These are phyloP conservation scores for Gamsiella multidivaricata DNA, from an alignment of 192 early-diverging fungal genomes.

Conservation along the genomic window DNA sequence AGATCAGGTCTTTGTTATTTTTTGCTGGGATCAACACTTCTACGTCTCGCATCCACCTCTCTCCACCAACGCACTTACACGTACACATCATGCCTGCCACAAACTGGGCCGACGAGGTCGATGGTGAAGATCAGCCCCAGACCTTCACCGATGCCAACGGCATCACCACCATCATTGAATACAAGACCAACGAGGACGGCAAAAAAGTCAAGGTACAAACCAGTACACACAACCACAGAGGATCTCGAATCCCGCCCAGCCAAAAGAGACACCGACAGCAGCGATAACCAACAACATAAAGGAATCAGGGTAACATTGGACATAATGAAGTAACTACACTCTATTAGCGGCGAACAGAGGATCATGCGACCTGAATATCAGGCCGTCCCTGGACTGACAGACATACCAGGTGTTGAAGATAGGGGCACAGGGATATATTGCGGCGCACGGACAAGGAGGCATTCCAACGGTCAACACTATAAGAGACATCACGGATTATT, in stretches of 20 bases:
- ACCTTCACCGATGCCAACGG: conserved; percentile 79
- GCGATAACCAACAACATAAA: too few relatives aligned
- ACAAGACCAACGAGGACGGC: conserved; percentile 89
- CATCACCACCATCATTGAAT: conserved; percentile 84
- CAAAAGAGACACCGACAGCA: neutral
- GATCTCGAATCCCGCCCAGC: too few relatives aligned
- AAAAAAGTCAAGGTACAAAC: conserved; percentile 85
- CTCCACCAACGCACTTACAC: conserved; percentile 18
- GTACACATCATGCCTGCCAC: conserved; percentile 44
- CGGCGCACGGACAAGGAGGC: neutral
- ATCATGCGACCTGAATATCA: too few relatives aligned
- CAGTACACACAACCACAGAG: neutral
- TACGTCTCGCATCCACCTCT: conserved; percentile 6
- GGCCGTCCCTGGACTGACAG: too few relatives aligned
- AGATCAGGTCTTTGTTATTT: conserved; percentile 2
- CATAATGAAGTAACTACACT: too few relatives aligned
- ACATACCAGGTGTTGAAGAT: neutral
- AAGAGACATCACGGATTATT: too few relatives aligned
- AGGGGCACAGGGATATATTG: neutral
- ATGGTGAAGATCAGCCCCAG: conserved; percentile 52
- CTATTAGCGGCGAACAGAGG: too few relatives aligned
- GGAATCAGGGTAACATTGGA: too few relatives aligned
- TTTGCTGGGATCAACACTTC: neutral
- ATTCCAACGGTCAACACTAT: too few relatives aligned
- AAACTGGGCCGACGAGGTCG: conserved; percentile 57